Base-by-base conservation (phyloP, 169 alveolate species). In the Amoebophrya sp. region DNA sequence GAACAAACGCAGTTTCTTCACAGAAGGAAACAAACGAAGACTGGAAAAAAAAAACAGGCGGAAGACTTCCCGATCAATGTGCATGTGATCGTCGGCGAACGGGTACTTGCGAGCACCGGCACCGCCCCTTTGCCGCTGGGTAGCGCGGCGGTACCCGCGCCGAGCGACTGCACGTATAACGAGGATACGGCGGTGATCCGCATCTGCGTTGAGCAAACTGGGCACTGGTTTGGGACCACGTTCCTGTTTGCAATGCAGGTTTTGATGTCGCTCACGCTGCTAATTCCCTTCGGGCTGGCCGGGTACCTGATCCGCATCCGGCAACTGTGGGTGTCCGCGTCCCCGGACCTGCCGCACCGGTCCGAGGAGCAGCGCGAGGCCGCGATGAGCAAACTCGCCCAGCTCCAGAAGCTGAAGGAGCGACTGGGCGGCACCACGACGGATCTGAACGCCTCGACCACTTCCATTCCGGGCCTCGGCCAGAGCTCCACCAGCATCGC, bases 211-310 rank as follows among this genome's bases (percentile, higher is more conserved):
- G 83, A 66, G 35, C 10, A 18, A 1, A n/a, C 83, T 25, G 83
- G 83, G 83, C 83, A 66, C 35, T 66, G 83, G 83, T 66, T 66
- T 25, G 83, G 83, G 10, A 66, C 83, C 32, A 66, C 83, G 83
- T 66, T 66, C 18, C 83, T 66, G 83, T 66, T 66, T 25, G 83
- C 18, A 25, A 66, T 66, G 83, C 83, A 66, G 83, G 83, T 66
- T 7, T 25, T 66, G 38, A 66, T 66, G 35, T 7, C 32, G 38
- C 39, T 66, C 32, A 3, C 18, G 38, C 35, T 66, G 83, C 35
- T 66, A 2, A n/a, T 66, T 18, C 83, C 83, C 39, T 25, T 66
- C 35, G 83, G 29, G 83, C 35, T 66, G 83, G 18, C 35, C 35
- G 29, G 29, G 38, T 66, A 66, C 32, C 18, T 66, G 83, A 1